A percentile compares a stretch with the other conserved stretches of the same genome.
These are phyloP conservation scores for Nannochloropsis salina DNA, from an alignment of 108 stramenopile genomes.

Conservation along the genomic window DNA sequence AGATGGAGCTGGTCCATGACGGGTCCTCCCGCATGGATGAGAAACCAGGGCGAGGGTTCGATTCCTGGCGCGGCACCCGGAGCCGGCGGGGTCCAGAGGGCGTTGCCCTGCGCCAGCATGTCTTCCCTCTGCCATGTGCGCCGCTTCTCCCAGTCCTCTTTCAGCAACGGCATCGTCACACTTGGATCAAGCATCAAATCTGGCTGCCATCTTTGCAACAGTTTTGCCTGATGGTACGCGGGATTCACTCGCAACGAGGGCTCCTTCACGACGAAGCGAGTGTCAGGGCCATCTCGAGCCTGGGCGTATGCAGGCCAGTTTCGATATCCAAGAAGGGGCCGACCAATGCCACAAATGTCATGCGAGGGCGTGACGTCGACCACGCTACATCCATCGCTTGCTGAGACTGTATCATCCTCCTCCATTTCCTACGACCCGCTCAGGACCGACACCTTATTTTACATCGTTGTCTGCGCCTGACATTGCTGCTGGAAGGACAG, in stretches of 20 bases:
- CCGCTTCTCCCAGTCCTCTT: not conserved
- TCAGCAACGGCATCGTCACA: not conserved
- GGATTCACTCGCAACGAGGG: not conserved
- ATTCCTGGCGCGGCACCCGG: not conserved
- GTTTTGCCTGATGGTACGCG: not conserved
- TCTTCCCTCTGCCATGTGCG: not conserved
- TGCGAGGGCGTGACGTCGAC: too few species aligned
- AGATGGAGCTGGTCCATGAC: conserved; percentile 6
- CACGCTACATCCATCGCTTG: too few species aligned
- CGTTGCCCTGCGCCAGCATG: not conserved
- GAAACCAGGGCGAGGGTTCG: not conserved
- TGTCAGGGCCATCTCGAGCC: not conserved
- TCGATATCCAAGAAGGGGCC: not conserved
- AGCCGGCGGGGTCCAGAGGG: not conserved
- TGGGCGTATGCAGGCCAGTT: not conserved
- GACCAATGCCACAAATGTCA: not conserved
- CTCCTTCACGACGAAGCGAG: not conserved
- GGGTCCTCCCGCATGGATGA: not conserved
- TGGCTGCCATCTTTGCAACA: not conserved
- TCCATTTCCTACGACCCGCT: too few species aligned
- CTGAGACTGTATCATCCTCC: too few species aligned
- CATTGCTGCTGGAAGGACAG: too few species aligned
- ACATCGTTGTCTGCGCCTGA: too few species aligned
- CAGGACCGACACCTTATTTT: too few species aligned
- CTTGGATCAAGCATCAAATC: not conserved